Evolutionary conservation across 1,139 yeast species (phyloP), one percentile per base, ranked within the genome.

Genomic region (Saccharomyces uvarum): DNA sequence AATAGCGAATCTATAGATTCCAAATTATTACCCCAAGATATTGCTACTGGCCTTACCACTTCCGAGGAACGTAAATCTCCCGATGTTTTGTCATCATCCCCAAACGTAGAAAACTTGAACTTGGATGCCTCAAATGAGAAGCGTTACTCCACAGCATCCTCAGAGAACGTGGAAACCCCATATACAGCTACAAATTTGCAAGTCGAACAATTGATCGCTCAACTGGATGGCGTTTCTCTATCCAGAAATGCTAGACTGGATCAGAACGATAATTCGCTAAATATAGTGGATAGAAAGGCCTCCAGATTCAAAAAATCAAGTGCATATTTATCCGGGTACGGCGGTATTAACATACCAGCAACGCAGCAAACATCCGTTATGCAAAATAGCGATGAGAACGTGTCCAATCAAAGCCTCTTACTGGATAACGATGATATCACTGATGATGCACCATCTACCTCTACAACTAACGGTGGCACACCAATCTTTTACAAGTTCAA

Each of bases 131-230:
- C n/a, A 38, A 19, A 19, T 19, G 44, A 19, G 7, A 38, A 38
- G 19, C 44, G 32, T 16, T 16, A 14, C 13, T 47, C 48, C 9
- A 47, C 19, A 14, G n/a, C 32, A 8, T 14, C 32, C 1, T 47
- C 32, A 47, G 21, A 26, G 11, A 47, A 27, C 3, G n/a, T 26
- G 3, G 48, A 47, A 47, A 47, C 48, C 11, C 32, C 32, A 14
- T 26, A 28, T 26, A 50, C 62, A 2, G 54, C 60, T n/a, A 61
- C 67, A 6, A 64, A 59, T 50, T 44, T 55, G 42, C 66, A 66
- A 49, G 68, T 68, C 2, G 70, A 66, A 53, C 61, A 61, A 53
- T 59, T 68, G 16, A 57, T 68, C 19, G 69, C 69, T 11, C 69
- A 68, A 50, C 53, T 68, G n/a, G 64, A 67, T 53, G 64, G 62